phyloP scores from a whole-genome alignment of 2,329 filamentous ascomycete species.

The Dactylellina haptotyla region DNA sequence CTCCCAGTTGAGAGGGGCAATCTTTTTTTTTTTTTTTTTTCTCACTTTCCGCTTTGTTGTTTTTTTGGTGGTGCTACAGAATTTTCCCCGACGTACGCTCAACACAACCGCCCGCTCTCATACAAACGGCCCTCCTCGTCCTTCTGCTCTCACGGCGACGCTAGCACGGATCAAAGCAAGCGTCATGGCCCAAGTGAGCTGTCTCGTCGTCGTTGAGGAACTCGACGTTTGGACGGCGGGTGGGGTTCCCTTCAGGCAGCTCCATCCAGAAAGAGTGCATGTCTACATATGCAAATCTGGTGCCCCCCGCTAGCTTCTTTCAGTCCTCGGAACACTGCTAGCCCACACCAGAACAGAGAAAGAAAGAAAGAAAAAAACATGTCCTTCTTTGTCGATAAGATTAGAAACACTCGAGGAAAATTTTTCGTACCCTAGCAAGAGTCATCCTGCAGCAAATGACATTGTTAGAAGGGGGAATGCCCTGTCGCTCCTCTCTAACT shows the following conservation, averaged over 20 bases:
- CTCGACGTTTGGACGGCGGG: slow-evolving; percentile 4
- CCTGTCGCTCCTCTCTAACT: neutral
- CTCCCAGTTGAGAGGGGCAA: slow-evolving; percentile 38
- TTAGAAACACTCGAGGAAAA: slow-evolving; percentile 43
- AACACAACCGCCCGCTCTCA: neutral
- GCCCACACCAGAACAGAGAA: too few relatives aligned
- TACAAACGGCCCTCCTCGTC: neutral
- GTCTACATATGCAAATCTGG: neutral
- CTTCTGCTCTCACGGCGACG: neutral
- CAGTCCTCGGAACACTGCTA: slow-evolving; percentile 2
- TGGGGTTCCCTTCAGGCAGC: slow-evolving; percentile 23
- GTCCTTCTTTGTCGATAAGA: slow-evolving; percentile 33
- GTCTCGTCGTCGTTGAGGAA: slow-evolving; percentile 9
- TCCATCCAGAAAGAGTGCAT: slow-evolving; percentile 14
- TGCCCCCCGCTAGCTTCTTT: slow-evolving; percentile 35
- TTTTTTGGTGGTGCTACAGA: neutral
- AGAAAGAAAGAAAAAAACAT: neutral
- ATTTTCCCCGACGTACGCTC: neutral
- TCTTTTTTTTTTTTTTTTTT: slow-evolving; percentile 30
- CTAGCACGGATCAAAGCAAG: slow-evolving; percentile 28
- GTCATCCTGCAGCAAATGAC: slow-evolving; percentile 34
- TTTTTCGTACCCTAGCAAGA: slow-evolving; percentile 46
- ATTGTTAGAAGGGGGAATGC: neutral
- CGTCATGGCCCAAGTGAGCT: neutral
- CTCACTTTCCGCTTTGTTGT: neutral